These are phyloP conservation scores for Aspergillus carlsbadensis DNA, from an alignment of 495 filamentous ascomycete genomes.

Conservation along the genomic window DNA sequence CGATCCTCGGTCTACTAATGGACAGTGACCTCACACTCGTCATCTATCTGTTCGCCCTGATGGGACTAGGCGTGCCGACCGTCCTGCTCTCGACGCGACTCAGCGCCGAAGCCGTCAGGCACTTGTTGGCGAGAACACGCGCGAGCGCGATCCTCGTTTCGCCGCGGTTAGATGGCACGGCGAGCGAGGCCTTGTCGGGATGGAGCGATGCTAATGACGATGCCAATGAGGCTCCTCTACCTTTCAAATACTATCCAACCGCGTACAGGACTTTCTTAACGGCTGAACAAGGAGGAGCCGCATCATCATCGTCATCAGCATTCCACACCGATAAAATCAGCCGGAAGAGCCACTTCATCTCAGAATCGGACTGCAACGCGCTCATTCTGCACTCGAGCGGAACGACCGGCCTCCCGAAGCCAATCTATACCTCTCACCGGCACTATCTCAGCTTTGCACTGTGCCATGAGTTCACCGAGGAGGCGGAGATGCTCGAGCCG, in stretches of 20 bases:
- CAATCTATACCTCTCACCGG: constrained; percentile 41
- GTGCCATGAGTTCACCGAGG: constrained; percentile 33
- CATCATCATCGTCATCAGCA: neutral
- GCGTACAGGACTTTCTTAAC: constrained; percentile 1
- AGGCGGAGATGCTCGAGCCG: constrained; percentile 17
- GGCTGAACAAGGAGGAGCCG: neutral
- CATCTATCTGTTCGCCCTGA: constrained; percentile 28
- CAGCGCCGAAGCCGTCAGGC: constrained; percentile 26
- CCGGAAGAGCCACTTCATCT: constrained; percentile 2
- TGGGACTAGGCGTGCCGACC: constrained; percentile 30
- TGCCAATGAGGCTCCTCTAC: neutral
- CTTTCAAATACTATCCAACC: constrained; percentile 6
- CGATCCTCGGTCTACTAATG: constrained; percentile 28
- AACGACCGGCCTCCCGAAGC: constrained; percentile 48
- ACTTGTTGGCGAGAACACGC: constrained; percentile 21
- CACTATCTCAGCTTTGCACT: constrained; percentile 39
- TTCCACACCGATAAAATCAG: neutral
- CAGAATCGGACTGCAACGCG: constrained; percentile 34
- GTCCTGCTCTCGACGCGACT: constrained; percentile 31
- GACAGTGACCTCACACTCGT: constrained; percentile 34
- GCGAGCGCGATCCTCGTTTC: constrained; percentile 21
- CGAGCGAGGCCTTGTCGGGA: constrained; percentile 8
- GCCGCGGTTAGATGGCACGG: constrained; percentile 1
- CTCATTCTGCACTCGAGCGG: constrained; percentile 49
- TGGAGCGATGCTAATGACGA: constrained; percentile 5